Conservation (phyloP, 2,329 filamentous ascomycete genomes). For the Emericellopsis cladophorae region DNA sequence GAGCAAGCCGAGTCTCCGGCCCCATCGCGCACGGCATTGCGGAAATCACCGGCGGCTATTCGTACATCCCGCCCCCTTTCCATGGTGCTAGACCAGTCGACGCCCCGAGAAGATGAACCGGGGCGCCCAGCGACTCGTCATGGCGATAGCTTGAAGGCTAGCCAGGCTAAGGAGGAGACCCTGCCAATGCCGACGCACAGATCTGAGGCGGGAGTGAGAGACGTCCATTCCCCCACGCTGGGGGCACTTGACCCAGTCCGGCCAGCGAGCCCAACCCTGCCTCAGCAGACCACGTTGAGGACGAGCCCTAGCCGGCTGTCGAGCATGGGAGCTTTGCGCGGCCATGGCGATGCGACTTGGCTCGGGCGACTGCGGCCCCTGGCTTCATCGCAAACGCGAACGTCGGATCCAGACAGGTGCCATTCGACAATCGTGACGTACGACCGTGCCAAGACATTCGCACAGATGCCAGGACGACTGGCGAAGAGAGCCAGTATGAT, state of each 20-base stretch:
- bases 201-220: no score
- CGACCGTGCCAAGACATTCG: conserved; percentile 5
- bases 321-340: conserved; percentile 17
- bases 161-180: background rate
- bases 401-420: conserved; percentile 10
- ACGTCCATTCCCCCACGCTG: no score
- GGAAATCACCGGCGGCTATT: conserved; percentile 29
- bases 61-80: conserved; percentile 38
- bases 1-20: conserved; percentile 1
- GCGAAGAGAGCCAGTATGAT: conserved; percentile 9
- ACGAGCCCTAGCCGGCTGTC: conserved; percentile 16
- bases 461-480: background rate
- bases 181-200: background rate
- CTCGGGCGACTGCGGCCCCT: conserved; percentile 9
- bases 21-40: conserved; percentile 10
- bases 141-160: conserved; percentile 1
- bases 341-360: conserved; percentile 7
- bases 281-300: background rate
- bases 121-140: conserved; percentile 16
- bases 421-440: conserved; percentile 20
- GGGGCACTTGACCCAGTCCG: no score
- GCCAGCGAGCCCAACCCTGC: no score
- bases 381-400: conserved; percentile 5
- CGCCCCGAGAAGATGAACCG: conserved; percentile 19
- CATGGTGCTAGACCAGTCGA: conserved; percentile 40